phyloP scores from a whole-genome alignment of 257 asterid genomes.

The Nicotiana knightiana region DNA sequence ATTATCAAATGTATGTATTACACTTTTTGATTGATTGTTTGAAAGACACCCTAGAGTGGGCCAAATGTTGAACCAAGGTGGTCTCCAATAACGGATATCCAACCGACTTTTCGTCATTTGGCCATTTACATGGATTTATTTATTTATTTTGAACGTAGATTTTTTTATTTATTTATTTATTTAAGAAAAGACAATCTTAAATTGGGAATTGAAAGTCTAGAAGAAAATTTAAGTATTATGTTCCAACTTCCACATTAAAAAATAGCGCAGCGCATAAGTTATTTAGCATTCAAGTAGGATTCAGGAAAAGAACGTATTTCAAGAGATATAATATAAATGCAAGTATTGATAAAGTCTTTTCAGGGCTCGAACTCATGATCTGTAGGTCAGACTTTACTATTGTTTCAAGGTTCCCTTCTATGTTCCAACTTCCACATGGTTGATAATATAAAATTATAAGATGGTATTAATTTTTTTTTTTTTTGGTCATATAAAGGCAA shows the following conservation, averaged over 20 bases:
- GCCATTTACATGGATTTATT: not conserved
- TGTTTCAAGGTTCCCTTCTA: accelerated
- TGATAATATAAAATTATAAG: too few relatives aligned
- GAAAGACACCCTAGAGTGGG: not conserved
- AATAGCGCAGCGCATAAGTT: accelerated
- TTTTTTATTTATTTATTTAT: too few relatives aligned
- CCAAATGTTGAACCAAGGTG: not conserved
- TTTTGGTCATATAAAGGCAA: too few relatives aligned
- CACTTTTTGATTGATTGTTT: not conserved
- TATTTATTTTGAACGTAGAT: too few relatives aligned
- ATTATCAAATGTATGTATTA: not conserved
- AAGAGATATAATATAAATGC: too few relatives aligned
- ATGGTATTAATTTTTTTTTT: too few relatives aligned
- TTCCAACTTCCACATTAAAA: too few relatives aligned
- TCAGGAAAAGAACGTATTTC: accelerated
- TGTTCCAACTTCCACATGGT: too few relatives aligned
- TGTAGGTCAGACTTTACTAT: too few relatives aligned
- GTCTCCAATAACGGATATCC: slow-evolving; percentile 4
- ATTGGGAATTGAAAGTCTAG: not conserved
- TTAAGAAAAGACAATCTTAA: not conserved
- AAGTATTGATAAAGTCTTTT: accelerated
- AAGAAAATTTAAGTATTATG: not conserved
- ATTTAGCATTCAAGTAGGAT: too few relatives aligned
- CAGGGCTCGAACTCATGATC: too few relatives aligned
- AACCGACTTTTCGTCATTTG: not conserved